Percentiles rank a stretch among this genome's conserved stretches.
Evolutionary conservation across 345 rosid genomes (phyloP).

Genomic region (Hevea brasiliensis): DNA sequence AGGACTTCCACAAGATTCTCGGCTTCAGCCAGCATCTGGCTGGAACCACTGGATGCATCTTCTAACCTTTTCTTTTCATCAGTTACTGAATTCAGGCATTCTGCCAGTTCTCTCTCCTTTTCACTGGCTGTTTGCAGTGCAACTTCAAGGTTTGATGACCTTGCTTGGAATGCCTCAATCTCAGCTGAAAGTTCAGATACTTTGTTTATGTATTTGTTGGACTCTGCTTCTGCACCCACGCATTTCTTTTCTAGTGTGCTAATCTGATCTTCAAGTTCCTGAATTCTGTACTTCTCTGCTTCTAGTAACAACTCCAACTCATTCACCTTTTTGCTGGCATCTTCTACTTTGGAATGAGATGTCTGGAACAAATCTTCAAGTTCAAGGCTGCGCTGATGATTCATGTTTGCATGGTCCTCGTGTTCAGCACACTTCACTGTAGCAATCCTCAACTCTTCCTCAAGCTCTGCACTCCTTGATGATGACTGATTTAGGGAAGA

Average conservation of each 20-base stretch:
- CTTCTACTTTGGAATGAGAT: constrained; percentile 40
- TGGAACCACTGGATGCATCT: constrained; percentile 49
- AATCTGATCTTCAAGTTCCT: constrained; percentile 87
- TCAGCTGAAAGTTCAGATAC: constrained; percentile 65
- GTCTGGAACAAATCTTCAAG: constrained; percentile 34
- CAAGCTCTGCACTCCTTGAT: constrained; percentile 50
- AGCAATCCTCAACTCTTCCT: constrained; percentile 53
- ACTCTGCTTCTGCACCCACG: constrained; percentile 62
- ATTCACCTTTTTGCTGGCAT: constrained; percentile 59
- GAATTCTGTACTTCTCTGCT: constrained; percentile 85
- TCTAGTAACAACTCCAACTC: constrained; percentile 89
- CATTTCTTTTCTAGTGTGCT: constrained; percentile 64
- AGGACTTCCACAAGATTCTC: constrained; percentile 65
- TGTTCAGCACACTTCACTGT: constrained; percentile 59
- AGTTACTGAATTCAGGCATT: constrained; percentile 46
- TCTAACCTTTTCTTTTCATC: constrained; percentile 73
- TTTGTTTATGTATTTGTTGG: constrained; percentile 48
- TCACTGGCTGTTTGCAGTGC: constrained; percentile 60
- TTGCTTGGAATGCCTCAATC: constrained; percentile 68
- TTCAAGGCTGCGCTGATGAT: constrained; percentile 29
- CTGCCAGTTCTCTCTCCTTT: constrained; percentile 62
- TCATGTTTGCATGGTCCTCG: constrained; percentile 45
- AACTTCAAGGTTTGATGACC: constrained; percentile 66
- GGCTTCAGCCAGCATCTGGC: constrained; percentile 60
- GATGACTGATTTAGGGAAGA: constrained; percentile 50